Evolutionary conservation across 257 asterid species (phyloP), one percentile per base, ranked within the genome.

Genomic region (Pogostemon cablin): DNA sequence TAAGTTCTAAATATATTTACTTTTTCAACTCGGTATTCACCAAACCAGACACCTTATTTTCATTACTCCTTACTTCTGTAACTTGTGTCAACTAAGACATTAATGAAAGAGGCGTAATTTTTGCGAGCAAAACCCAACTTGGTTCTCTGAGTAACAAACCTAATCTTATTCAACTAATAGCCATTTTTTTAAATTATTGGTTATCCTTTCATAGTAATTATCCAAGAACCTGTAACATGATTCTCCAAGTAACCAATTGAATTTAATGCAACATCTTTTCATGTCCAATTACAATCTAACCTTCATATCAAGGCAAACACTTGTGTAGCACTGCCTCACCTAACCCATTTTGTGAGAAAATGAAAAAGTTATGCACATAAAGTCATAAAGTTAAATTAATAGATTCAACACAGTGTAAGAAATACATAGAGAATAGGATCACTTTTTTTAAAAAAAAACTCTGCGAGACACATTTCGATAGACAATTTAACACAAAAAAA

Each of bases 21-120:
- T 4, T 59, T 34, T 37, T 37, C 40, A 53, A 67, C 52, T 25
- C 39, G 43, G 12, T 38, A 15, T 67, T 67, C 49, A 68, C 9
- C 17, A 32, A 57, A 43, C 56, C 57, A 42, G 57, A 5, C 37
- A 54, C 43, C 54, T 54, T 4, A 44, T 34, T 69, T 55, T 11
- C 15, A 25, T 10, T 69, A 43, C 40, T 55, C 46, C 32, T 25
- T 25, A 25, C 32, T 25, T 25, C 32, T 25, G 32, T 25, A 25
- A 25, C 32, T 25, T 25, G 5, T 54, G 20, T 54, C 12, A 54
- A 25, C 61, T n/a, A 54, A 54, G 32, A 54, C 34, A 56, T 56
- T 34, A 2, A 57, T 57, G 9, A 15, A 9, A 9, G 1, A 34
- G 12, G 43, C 20, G 12, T 9, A 57, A 8, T 37, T 32, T 56